These are phyloP conservation scores for Cyberlindnera xishuangbannaensis DNA, from an alignment of 805 yeast species.

Conservation along the genomic window DNA sequence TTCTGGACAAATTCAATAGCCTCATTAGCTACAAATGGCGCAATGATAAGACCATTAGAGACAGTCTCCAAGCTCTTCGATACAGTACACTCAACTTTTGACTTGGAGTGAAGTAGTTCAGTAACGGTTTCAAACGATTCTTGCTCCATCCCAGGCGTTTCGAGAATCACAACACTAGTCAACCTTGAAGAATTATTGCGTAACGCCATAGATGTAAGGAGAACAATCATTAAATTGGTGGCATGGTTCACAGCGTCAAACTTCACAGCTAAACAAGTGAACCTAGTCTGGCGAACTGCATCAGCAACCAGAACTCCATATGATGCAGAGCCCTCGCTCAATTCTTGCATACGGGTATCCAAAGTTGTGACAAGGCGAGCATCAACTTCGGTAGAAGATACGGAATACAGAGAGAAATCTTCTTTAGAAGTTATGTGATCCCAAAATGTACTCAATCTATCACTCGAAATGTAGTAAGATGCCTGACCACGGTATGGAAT, in stretches of 20 bases:
- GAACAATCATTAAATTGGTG: neutral
- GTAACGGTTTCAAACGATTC: slow-evolving; percentile 1
- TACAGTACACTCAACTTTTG: slow-evolving; percentile 3
- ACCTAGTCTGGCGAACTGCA: slow-evolving; percentile 5
- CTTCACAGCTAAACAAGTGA: slow-evolving; percentile 3
- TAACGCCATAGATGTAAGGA: slow-evolving; percentile 1
- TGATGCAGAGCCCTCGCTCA: slow-evolving; percentile 3
- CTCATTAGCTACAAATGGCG: slow-evolving; percentile 5
- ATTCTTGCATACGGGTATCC: neutral
- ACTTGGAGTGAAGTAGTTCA: neutral
- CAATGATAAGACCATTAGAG: slow-evolving; percentile 8
- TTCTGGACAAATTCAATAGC: slow-evolving; percentile 3
- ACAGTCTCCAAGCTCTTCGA: neutral
- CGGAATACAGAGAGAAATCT: slow-evolving; percentile 19
- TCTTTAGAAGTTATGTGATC: slow-evolving; percentile 61
- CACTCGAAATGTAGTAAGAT: slow-evolving; percentile 55
- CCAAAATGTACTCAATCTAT: slow-evolving; percentile 61
- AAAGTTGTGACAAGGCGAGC: slow-evolving; percentile 1
- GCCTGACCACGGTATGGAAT: slow-evolving; percentile 73
- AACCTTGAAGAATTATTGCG: slow-evolving; percentile 4
- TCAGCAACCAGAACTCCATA: slow-evolving; percentile 7
- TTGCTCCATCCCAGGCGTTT: slow-evolving; percentile 1
- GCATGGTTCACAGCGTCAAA: slow-evolving; percentile 1
- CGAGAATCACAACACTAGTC: neutral
- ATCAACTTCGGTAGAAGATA: slow-evolving; percentile 8